phyloP scores from a whole-genome alignment of 2,329 filamentous ascomycete genomes.

The Ploettnerulaceae sp. region DNA sequence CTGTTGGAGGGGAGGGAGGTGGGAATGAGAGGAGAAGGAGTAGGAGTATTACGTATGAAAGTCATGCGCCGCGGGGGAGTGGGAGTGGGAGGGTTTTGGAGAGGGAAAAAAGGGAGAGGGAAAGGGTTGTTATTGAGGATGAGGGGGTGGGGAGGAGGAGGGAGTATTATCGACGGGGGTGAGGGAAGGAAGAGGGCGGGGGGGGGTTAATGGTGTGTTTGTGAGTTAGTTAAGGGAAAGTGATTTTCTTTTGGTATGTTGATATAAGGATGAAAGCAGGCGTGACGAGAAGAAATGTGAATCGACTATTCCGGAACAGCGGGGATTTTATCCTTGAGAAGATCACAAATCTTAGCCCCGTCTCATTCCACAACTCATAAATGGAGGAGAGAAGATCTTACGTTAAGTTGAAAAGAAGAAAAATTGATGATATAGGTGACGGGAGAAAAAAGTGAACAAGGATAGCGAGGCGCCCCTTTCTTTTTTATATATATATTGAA shows the following conservation, averaged over 20 bases:
- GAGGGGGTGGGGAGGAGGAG: slow-evolving; percentile 24
- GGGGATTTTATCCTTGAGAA: too few species aligned
- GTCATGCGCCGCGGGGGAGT: slow-evolving; percentile 22
- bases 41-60: slow-evolving; percentile 27
- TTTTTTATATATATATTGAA: too few species aligned
- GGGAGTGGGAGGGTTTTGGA: slow-evolving; percentile 19
- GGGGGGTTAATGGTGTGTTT: slow-evolving; percentile 24
- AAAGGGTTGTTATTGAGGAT: slow-evolving; percentile 27
- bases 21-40: slow-evolving; percentile 22
- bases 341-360: too few species aligned
- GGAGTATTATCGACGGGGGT: slow-evolving; percentile 27
- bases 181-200: slow-evolving; percentile 31
- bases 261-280: too few species aligned
- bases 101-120: slow-evolving; percentile 26
- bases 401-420: neutral
- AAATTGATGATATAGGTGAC: too few species aligned
- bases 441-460: neutral
- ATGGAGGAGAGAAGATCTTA: too few species aligned
- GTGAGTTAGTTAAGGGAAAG: too few species aligned
- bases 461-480: too few species aligned
- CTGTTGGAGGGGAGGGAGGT: slow-evolving; percentile 8
- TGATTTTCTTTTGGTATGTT: too few species aligned
- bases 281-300: too few species aligned
- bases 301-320: too few species aligned
- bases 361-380: too few species aligned